Evolutionary conservation across 306 rosid genomes (phyloP).

Genomic region (Rosa persica): DNA sequence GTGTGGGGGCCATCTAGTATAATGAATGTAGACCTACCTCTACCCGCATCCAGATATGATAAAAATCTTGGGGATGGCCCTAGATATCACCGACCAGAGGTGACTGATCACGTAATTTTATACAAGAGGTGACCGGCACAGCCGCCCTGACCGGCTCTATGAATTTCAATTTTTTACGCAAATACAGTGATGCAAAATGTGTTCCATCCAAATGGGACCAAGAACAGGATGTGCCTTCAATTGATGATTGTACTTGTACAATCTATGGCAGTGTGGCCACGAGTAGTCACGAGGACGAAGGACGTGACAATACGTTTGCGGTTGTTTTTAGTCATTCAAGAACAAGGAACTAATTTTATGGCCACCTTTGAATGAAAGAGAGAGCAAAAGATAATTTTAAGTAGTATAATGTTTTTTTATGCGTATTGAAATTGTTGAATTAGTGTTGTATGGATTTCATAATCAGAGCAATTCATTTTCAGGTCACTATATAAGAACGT

Average conservation of each 20-base stretch:
- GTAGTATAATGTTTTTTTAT: background rate
- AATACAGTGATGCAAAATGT: background rate
- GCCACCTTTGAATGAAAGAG: background rate
- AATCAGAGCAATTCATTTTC: too few relatives aligned
- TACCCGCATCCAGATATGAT: background rate
- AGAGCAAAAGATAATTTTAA: background rate
- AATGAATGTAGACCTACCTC: background rate
- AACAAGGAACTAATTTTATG: background rate
- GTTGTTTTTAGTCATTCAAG: background rate
- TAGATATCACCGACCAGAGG: background rate
- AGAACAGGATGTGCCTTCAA: background rate
- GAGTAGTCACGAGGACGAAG: background rate
- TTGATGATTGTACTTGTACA: background rate
- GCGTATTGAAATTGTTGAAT: too few relatives aligned
- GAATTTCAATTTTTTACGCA: background rate
- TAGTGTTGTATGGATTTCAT: too few relatives aligned
- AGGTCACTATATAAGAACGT: too few relatives aligned
- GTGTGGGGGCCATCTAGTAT: too few relatives aligned
- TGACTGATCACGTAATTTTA: background rate
- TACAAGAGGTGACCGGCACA: background rate
- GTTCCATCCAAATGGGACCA: background rate
- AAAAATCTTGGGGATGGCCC: background rate
- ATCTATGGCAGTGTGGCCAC: background rate
- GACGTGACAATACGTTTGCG: background rate
- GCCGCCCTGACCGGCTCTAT: background rate